A percentile compares a stretch with the other conserved stretches of the same genome.
phyloP scores from a whole-genome alignment of 1,284 basidiomycete genomes.

The Boletus mariae region DNA sequence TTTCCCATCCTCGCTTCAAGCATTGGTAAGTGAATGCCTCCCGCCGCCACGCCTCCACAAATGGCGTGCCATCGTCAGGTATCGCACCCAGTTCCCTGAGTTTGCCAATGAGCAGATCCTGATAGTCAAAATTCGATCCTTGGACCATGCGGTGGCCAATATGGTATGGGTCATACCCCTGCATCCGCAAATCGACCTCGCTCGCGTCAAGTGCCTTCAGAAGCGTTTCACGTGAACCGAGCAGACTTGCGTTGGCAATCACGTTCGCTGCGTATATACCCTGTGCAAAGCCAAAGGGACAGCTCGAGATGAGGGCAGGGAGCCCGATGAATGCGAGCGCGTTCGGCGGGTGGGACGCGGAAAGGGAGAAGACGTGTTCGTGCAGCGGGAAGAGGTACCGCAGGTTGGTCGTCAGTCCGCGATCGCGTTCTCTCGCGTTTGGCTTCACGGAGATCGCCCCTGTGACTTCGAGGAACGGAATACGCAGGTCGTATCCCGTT shows the following conservation, averaged over 20 bases:
- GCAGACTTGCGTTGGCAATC: constrained; percentile 40
- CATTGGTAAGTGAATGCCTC: constrained; percentile 33
- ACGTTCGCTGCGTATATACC: constrained; percentile 44
- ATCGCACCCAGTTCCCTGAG: constrained; percentile 42
- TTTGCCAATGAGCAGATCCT: constrained; percentile 44
- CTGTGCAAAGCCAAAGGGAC: constrained; percentile 50
- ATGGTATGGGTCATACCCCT: constrained; percentile 47
- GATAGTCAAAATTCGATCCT: constrained; percentile 43
- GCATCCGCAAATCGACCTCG: constrained; percentile 37
- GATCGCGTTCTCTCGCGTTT: constrained; percentile 24
- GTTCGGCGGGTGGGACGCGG: constrained; percentile 42
- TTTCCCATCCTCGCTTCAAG: constrained; percentile 44
- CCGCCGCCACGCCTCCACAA: constrained; percentile 49
- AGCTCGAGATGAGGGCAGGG: constrained; percentile 42
- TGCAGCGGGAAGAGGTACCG: constrained; percentile 55
- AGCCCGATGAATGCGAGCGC: constrained; percentile 56
- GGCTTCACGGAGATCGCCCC: constrained; percentile 30
- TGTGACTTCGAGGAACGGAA: constrained; percentile 49
- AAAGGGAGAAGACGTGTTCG: constrained; percentile 50
- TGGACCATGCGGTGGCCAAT: constrained; percentile 46
- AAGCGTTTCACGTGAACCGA: constrained; percentile 40
- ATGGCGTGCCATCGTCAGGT: constrained; percentile 41
- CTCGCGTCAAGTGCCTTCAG: constrained; percentile 39
- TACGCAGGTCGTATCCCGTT: constrained; percentile 51
- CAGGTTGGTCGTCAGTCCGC: constrained; percentile 43